Evolutionary conservation across 306 rosid genomes (phyloP).

Genomic region (Glycyrrhiza uralensis): DNA sequence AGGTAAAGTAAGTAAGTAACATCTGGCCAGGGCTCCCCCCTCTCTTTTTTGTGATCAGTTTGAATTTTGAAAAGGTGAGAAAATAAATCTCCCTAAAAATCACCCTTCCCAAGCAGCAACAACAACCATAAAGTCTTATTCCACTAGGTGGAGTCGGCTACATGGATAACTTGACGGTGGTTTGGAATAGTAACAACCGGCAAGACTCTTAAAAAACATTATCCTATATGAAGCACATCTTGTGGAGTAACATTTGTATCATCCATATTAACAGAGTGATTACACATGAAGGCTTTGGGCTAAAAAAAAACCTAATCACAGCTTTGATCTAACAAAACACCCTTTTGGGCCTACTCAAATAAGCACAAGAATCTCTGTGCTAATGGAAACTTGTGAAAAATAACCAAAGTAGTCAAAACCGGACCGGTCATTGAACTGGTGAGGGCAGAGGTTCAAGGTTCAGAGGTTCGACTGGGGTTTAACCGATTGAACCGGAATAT

Average conservation of each 20-base stretch:
- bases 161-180: too few relatives aligned
- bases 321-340: background rate
- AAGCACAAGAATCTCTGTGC: background rate
- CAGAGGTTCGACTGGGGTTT: too few relatives aligned
- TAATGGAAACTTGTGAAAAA: background rate
- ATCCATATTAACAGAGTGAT: background rate
- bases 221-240: background rate
- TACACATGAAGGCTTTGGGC: background rate
- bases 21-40: too few relatives aligned
- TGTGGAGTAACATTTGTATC: background rate
- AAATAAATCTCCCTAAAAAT: background rate
- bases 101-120: too few relatives aligned
- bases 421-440: too few relatives aligned
- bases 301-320: background rate
- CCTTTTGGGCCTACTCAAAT: background rate
- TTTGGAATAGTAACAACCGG: background rate
- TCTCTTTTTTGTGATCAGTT: background rate
- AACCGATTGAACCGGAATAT: too few relatives aligned
- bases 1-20: too few relatives aligned
- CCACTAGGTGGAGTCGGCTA: too few relatives aligned
- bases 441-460: too few relatives aligned
- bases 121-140: too few relatives aligned
- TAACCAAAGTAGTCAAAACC: too few relatives aligned
- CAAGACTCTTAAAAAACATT: background rate
- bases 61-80: background rate